These are phyloP conservation scores for Ustanciosporium gigantosporum DNA, from an alignment of 1,284 basidiomycete species.

Conservation along the genomic window DNA sequence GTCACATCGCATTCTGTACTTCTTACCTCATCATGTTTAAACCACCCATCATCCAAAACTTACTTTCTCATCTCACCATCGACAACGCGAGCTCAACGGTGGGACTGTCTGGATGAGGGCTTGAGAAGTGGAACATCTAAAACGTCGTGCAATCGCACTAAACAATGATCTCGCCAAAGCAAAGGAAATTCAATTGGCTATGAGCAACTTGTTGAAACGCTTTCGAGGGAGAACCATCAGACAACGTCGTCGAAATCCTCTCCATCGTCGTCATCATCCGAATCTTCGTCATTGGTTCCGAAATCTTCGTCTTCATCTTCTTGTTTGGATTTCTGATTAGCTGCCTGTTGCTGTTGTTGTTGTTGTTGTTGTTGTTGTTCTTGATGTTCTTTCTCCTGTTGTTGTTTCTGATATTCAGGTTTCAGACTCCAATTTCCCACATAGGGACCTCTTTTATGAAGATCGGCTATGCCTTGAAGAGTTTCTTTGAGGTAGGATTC, in stretches of 20 bases:
- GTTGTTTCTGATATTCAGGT: constrained; percentile 36
- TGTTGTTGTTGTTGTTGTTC: constrained; percentile 5
- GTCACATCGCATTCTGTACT: no score
- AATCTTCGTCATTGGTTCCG: constrained; percentile 25
- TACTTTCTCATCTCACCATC: no score
- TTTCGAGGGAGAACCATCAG: no score
- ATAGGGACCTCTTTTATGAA: constrained; percentile 76
- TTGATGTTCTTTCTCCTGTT: constrained; percentile 14
- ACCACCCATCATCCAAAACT: no score
- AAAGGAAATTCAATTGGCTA: no score
- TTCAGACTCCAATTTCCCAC: constrained; percentile 63
- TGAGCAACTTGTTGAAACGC: no score
- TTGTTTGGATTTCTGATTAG: background rate
- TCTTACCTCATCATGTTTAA: no score
- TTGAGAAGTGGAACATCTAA: no score
- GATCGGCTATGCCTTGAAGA: constrained; percentile 75
- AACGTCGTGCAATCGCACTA: no score
- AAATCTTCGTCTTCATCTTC: constrained; percentile 22
- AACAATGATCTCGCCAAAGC: no score
- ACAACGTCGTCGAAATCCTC: constrained; percentile 38
- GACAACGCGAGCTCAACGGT: no score
- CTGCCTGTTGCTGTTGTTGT: background rate
- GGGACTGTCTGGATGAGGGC: no score
- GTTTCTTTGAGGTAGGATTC: constrained; percentile 88
- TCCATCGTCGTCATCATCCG: constrained; percentile 24